A percentile compares a stretch with the other conserved stretches of the same genome.
Conservation (phyloP, 1,139 yeast species). For the Pichia sp. region DNA sequence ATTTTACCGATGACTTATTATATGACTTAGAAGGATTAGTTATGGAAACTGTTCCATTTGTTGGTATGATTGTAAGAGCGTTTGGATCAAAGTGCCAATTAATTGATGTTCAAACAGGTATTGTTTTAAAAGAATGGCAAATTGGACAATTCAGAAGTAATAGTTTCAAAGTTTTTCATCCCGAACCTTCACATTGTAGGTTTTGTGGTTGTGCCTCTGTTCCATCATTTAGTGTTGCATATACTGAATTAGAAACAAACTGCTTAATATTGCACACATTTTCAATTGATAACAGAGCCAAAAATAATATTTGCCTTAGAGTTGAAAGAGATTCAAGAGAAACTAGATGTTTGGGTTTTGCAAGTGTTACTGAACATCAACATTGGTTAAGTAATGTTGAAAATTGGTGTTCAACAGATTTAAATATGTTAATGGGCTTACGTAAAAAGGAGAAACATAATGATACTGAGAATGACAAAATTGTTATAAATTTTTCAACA, state of each 20-base stretch:
- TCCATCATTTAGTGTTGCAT: slow-evolving; percentile 62
- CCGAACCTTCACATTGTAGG: slow-evolving; percentile 80
- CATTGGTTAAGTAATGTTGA: slow-evolving; percentile 62
- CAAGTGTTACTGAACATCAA: slow-evolving; percentile 63
- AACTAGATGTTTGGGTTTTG: slow-evolving; percentile 81
- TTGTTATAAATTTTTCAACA: neutral
- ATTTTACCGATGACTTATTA: slow-evolving; percentile 3
- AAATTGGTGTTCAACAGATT: slow-evolving; percentile 74
- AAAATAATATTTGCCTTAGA: slow-evolving; percentile 74
- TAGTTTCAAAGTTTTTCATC: slow-evolving; percentile 64
- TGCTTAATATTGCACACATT: slow-evolving; percentile 68
- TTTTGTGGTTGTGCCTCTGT: slow-evolving; percentile 89
- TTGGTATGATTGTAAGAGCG: slow-evolving; percentile 64
- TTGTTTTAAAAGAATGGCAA: slow-evolving; percentile 45
- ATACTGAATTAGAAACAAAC: slow-evolving; percentile 53
- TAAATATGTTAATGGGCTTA: slow-evolving; percentile 73
- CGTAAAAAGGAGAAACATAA: slow-evolving; percentile 34
- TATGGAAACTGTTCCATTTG: slow-evolving; percentile 52
- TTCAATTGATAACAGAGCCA: slow-evolving; percentile 66
- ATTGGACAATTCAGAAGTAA: slow-evolving; percentile 60
- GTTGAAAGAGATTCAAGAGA: slow-evolving; percentile 92
- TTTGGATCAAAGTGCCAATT: slow-evolving; percentile 51
- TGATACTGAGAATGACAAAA: neutral
- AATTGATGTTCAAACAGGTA: slow-evolving; percentile 75
- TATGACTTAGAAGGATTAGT: slow-evolving; percentile 21